Percentiles rank a stretch among this genome's conserved stretches.
Conservation (phyloP, 192 early-diverging fungal species). For the Coemansia sp. region DNA sequence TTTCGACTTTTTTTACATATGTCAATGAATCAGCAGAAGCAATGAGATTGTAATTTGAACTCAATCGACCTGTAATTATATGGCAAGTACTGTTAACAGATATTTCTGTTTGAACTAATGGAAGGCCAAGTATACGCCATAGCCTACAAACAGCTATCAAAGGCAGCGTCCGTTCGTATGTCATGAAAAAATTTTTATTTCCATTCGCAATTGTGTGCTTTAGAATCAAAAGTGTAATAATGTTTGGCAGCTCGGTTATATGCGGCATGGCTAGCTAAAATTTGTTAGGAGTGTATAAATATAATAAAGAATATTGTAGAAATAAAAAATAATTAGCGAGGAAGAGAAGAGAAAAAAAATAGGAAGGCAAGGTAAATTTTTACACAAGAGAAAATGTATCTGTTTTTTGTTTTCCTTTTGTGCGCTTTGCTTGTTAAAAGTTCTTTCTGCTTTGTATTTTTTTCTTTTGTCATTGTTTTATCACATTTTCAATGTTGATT, state of each 20-base stretch:
- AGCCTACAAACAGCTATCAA: neutral
- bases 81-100: no score
- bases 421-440: no score
- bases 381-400: no score
- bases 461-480: no score
- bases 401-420: no score
- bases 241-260: neutral
- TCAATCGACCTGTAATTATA: neutral
- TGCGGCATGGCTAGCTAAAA: neutral
- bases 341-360: no score
- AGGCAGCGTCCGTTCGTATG: neutral
- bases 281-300: neutral
- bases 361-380: no score
- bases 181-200: neutral
- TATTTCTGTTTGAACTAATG: neutral
- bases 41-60: neutral
- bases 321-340: no score
- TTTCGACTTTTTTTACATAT: neutral
- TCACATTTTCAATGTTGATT: no score
- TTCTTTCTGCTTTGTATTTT: no score
- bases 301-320: neutral
- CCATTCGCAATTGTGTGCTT: neutral
- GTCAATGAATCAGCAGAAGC: neutral
- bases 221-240: neutral
- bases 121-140: neutral